Conservation (phyloP, 2,329 filamentous ascomycete genomes). For the Huntiella bhutanensis region DNA sequence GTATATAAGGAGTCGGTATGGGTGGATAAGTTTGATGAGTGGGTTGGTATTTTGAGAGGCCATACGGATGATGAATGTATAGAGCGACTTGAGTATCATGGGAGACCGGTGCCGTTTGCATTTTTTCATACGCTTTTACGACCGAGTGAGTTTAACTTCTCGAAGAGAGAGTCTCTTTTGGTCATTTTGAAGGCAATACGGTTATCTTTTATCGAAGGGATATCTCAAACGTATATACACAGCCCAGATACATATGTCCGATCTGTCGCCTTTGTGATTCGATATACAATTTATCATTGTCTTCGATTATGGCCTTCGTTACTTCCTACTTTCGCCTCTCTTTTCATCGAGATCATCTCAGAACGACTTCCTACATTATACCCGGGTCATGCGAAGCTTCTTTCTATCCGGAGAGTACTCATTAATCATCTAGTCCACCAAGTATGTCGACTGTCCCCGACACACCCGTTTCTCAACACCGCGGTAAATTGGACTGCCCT, state of each 20-base stretch:
- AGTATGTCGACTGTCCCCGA: conserved; percentile 18
- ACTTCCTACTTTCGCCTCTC: conserved; percentile 16
- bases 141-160: conserved; percentile 4
- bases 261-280: conserved; percentile 3
- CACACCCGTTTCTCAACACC: conserved; percentile 20
- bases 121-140: conserved; percentile 6
- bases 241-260: background rate
- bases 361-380: conserved; percentile 12
- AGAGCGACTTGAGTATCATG: background rate
- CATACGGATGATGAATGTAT: conserved; percentile 7
- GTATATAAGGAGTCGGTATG: background rate
- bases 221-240: background rate
- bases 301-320: conserved; percentile 16
- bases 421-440: conserved; percentile 20
- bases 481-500: conserved; percentile 39
- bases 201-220: conserved; percentile 3
- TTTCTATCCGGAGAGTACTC: conserved; percentile 16
- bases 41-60: conserved; percentile 6
- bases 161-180: conserved; percentile 4
- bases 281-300: conserved; percentile 10
- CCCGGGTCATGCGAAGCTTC: conserved; percentile 11
- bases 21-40: conserved; percentile 4
- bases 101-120: conserved; percentile 1
- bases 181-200: background rate
- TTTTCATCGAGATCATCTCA: conserved; percentile 17